Base-by-base conservation (phyloP, 192 early-diverging fungal species). In the Diversispora eburnea region DNA sequence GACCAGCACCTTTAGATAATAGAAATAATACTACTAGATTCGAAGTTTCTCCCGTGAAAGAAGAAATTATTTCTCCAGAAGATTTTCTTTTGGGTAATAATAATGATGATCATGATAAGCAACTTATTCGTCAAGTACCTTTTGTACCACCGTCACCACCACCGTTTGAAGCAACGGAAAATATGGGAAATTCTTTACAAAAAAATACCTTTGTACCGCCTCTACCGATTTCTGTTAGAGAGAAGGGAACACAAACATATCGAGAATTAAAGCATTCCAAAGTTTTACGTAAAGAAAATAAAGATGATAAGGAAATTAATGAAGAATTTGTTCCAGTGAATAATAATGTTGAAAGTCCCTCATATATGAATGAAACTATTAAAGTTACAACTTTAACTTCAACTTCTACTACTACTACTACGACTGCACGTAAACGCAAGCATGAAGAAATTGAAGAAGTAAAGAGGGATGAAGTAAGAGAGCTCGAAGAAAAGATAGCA, bases 291-390 rank as follows among this genome's bases (percentile, higher is more conserved):
- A 22, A 9, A 20, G 22, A 58, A 0, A 4, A 54, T 54, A 4
- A 10, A 63, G 9, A 17, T 6, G n/a, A 43, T 13, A n/a, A 63
- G 61, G 43, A 63, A 63, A 3, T 15, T 43, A 63, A 12, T 19
- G 8, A 13, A 46, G 41, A 49, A 12, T 42, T 48, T 17, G n/a
- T 5, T 25, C 3, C 48, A 48, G 3, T 25, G 20, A 19, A 47
- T 13, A 66, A 48, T 66, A 49, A 66, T 8, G 64, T 43, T 13
- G 64, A 66, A 66, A 46, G 64, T 5, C 64, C 64, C 0, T 66
- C 64, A 25, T n/a, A 48, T 49, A n/a, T 20, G 43, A 66, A 19
- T 10, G 45, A 48, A 49, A 9, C 33, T 20, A 19, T 48, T 3
- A 7, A n/a, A 22, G n/a, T 46, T 19, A 13, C 3, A 10, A 3